These are phyloP conservation scores for Trametes maxima DNA, from an alignment of 768 basidiomycete genomes.

Conservation along the genomic window DNA sequence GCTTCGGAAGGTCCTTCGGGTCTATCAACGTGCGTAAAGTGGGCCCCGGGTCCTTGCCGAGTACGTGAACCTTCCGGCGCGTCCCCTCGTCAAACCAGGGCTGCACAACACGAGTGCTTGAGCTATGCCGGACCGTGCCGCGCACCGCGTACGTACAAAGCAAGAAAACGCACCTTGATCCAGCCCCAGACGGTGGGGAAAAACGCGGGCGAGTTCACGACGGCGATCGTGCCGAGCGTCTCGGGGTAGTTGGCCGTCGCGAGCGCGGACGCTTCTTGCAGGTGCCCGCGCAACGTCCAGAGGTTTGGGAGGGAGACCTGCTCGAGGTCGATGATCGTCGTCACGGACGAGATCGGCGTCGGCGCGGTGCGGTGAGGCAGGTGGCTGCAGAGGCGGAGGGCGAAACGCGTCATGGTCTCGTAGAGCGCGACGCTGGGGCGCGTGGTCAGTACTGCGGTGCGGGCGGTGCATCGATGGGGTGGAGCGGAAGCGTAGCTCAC, in stretches of 20 bases:
- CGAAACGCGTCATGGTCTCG: constrained; percentile 68
- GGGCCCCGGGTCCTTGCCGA: constrained; percentile 60
- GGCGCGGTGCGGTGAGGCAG: constrained; percentile 54
- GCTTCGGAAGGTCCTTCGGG: constrained; percentile 55
- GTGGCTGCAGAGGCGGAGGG: constrained; percentile 61
- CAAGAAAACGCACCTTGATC: constrained; percentile 58
- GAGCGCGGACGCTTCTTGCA: constrained; percentile 73
- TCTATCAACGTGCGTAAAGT: constrained; percentile 54
- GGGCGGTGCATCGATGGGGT: neutral
- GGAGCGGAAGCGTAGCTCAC: constrained; percentile 44
- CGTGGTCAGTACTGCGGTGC: neutral
- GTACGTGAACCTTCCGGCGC: constrained; percentile 73
- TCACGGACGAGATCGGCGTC: constrained; percentile 61
- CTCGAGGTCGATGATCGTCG: constrained; percentile 74
- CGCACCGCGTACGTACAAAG: neutral
- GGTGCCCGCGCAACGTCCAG: constrained; percentile 70
- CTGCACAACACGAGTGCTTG: constrained; percentile 33
- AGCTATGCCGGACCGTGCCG: neutral
- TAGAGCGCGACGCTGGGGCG: constrained; percentile 67
- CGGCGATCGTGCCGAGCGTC: constrained; percentile 62
- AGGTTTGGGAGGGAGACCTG: constrained; percentile 61
- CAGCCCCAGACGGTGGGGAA: constrained; percentile 85
- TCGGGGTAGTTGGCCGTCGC: constrained; percentile 85
- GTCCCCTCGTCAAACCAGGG: constrained; percentile 83
- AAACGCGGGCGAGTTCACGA: constrained; percentile 82